Conservation (phyloP, 1,139 yeast genomes). For the Saccharomyces hybrid region DNA sequence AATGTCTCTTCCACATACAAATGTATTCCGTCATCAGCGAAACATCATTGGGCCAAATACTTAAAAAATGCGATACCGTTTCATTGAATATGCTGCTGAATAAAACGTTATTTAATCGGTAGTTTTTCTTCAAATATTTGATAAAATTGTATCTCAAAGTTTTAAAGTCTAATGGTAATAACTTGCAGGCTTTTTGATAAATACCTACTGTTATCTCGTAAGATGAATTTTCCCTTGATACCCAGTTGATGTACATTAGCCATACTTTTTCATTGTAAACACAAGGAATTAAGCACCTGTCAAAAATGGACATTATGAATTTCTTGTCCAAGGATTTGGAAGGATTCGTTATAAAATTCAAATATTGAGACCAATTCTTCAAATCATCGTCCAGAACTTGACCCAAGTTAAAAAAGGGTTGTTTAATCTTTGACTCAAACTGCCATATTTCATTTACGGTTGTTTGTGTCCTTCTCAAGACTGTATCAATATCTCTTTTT, state of each 20-base stretch:
- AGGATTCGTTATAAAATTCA: conserved; percentile 37
- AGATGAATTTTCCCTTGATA: conserved; percentile 15
- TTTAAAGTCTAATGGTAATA: conserved; percentile 16
- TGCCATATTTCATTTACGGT: conserved; percentile 53
- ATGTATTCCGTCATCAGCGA: conserved; percentile 17
- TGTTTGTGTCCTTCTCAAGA: conserved; percentile 42
- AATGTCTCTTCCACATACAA: conserved; percentile 16
- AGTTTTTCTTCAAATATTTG: conserved; percentile 13
- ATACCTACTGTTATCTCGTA: conserved; percentile 9
- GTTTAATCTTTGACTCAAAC: conserved; percentile 46
- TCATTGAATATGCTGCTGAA: conserved; percentile 12
- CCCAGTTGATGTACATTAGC: conserved; percentile 48
- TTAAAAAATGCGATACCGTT: conserved; percentile 10
- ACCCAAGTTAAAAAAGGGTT: conserved; percentile 39
- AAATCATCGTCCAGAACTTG: conserved; percentile 34
- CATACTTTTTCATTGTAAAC: conserved; percentile 47
- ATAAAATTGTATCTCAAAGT: conserved; percentile 16
- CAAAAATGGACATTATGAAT: conserved; percentile 40
- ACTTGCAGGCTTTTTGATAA: conserved; percentile 16
- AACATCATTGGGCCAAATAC: conserved; percentile 18
- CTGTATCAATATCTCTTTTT: conserved; percentile 32
- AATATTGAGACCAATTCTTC: conserved; percentile 45
- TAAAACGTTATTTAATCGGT: conserved; percentile 11
- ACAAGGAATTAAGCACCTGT: conserved; percentile 54
- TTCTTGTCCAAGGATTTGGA: conserved; percentile 8